Conservation (phyloP, 2,329 filamentous ascomycete genomes). For the Alternaria longipes region DNA sequence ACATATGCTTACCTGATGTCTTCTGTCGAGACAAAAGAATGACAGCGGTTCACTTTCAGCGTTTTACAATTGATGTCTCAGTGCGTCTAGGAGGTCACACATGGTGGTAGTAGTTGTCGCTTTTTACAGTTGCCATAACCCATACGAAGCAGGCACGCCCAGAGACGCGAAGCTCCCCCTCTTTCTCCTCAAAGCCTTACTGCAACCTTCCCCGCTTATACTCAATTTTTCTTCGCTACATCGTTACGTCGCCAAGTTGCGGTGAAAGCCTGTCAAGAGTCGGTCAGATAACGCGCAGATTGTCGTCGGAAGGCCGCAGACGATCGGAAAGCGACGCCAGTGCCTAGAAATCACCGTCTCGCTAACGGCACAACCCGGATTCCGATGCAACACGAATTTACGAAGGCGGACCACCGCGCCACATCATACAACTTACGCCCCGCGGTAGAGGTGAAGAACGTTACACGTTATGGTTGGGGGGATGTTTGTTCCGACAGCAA, state of each 20-base stretch:
- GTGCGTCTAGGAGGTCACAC: not conserved
- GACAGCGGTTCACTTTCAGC: not conserved
- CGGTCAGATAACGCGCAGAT: constrained; percentile 18
- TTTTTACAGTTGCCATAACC: not conserved
- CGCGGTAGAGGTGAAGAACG: constrained; percentile 10
- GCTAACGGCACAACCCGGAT: constrained; percentile 10
- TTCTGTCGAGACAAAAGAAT: not conserved
- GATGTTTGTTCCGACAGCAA: constrained; percentile 24
- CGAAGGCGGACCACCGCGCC: constrained; percentile 1
- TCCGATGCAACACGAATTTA: constrained; percentile 7
- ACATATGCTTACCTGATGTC: not conserved
- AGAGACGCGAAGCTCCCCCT: not conserved
- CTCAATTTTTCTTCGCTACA: not conserved
- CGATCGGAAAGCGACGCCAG: constrained; percentile 1
- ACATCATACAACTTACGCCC: constrained; percentile 11
- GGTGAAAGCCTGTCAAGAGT: constrained; percentile 14
- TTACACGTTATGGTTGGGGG: constrained; percentile 18
- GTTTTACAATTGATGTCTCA: not conserved
- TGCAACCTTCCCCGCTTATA: not conserved
- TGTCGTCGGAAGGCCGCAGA: constrained; percentile 7
- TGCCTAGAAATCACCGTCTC: not conserved
- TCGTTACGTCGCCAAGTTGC: constrained; percentile 13
- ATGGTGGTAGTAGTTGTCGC: not conserved
- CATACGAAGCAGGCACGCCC: not conserved
- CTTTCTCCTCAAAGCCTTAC: not conserved